phyloP scores from a whole-genome alignment of 371 early-diverging fungal species.

The Mortierella sp. region DNA sequence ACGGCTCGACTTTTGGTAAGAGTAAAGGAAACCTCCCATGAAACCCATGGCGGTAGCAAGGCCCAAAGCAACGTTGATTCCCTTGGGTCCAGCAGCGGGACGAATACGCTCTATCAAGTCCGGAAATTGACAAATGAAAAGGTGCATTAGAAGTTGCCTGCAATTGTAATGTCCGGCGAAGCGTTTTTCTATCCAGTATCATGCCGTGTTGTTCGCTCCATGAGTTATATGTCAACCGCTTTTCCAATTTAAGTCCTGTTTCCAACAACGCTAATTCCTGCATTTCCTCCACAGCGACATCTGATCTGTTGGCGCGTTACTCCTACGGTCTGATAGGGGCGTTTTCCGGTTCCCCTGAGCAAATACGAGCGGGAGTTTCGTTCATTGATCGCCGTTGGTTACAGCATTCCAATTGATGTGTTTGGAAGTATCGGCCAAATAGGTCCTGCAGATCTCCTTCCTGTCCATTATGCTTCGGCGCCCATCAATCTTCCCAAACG shows the following conservation, averaged over 20 bases:
- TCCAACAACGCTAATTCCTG: background rate
- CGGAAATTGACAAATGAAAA: background rate
- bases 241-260: background rate
- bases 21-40: conserved; percentile 79
- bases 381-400: background rate
- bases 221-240: background rate
- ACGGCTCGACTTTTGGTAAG: conserved; percentile 79
- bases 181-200: background rate
- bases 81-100: conserved; percentile 61
- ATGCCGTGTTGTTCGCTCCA: background rate
- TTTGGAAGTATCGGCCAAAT: background rate
- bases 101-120: conserved; percentile 45
- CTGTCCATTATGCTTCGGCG: background rate
- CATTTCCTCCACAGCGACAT: background rate
- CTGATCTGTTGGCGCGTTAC: background rate
- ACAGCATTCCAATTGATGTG: background rate
- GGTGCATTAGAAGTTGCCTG: background rate
- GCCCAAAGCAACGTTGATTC: conserved; percentile 67
- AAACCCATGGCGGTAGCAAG: conserved; percentile 69
- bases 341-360: background rate
- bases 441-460: conserved; percentile 2
- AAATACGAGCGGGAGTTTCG: background rate
- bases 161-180: background rate
- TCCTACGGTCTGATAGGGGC: background rate
- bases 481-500: background rate